Base-by-base conservation (phyloP, 2,329 filamentous ascomycete genomes). In the Helotiales sp. region DNA sequence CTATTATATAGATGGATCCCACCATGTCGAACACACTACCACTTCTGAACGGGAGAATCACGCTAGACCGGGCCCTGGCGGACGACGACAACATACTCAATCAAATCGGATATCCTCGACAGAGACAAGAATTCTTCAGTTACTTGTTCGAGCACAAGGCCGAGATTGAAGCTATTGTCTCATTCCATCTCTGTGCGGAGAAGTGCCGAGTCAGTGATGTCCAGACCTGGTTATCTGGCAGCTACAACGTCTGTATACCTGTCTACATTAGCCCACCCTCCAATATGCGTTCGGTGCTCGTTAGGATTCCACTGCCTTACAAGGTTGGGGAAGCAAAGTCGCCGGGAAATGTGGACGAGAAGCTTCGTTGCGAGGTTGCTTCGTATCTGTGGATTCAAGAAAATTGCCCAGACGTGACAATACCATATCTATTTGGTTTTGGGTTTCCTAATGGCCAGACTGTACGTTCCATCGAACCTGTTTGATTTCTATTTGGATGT, bases 281-380 rank as follows among this genome's bases (percentile, higher is more conserved):
- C 20, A n/a, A 37, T 2, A 40, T 45, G 34, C 58, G 58, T 28
- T 15, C 24, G 17, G 45, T 59, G 24, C 78, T 58, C 79, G 59
- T 68, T 60, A 34, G 75, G 17, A 75, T 76, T 63, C 72, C 78
- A 54, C 67, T 78, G 62, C 76, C 76, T 45, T 76, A 76, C 26
- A 78, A 77, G 57, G 66, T 80, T 11, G 81, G 80, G 5, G 80
- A 82, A 61, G 60, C 62, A 6, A 70, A 59, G 7, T 68, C 74
- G 62, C 79, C 79, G 5, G 81, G 80, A 11, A 81, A 77, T 43
- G 75, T 77, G 10, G 79, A 83, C 45, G 80, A n/a, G n/a, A n/a
- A n/a, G n/a, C n/a, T n/a, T n/a, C n/a, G n/a, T n/a, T n/a, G n/a
- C n/a, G n/a, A n/a, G 72, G 78, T 75, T 20, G 79, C 75, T 1